phyloP scores from a whole-genome alignment of 768 basidiomycete genomes.

The Leccinum ochraceum region DNA sequence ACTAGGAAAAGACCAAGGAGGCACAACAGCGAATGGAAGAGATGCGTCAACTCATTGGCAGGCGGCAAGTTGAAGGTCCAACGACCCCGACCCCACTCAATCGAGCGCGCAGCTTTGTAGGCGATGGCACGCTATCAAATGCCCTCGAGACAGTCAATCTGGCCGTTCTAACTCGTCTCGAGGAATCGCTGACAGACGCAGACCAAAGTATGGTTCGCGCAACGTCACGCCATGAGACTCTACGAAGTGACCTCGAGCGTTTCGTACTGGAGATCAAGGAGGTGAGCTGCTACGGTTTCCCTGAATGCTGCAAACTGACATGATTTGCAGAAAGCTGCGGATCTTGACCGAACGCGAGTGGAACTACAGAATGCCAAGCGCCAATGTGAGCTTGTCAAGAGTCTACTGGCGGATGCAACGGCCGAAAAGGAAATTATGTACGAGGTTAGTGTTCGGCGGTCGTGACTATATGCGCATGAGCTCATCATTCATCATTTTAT shows the following conservation, averaged over 20 bases:
- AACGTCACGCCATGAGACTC: constrained; percentile 52
- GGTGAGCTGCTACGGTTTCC: constrained; percentile 39
- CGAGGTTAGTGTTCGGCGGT: constrained; percentile 56
- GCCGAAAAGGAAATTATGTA: constrained; percentile 94
- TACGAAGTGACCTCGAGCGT: constrained; percentile 51
- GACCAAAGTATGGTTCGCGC: constrained; percentile 58
- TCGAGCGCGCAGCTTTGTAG: constrained; percentile 42
- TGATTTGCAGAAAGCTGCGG: constrained; percentile 52
- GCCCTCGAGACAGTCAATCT: constrained; percentile 20
- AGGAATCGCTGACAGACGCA: constrained; percentile 54
- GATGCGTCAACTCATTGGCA: constrained; percentile 73
- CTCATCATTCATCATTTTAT: constrained; percentile 5
- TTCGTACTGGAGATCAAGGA: constrained; percentile 56
- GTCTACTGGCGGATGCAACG: constrained; percentile 72
- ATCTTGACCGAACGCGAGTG: constrained; percentile 59
- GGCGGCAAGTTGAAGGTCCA: constrained; percentile 50
- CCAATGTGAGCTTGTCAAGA: constrained; percentile 79
- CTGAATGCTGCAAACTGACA: not conserved
- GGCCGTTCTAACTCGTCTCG: constrained; percentile 36
- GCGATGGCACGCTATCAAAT: constrained; percentile 18
- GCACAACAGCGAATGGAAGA: constrained; percentile 81
- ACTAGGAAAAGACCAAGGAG: constrained; percentile 61
- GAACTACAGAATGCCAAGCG: constrained; percentile 72
- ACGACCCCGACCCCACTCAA: constrained; percentile 49
- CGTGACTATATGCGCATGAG: not conserved